Evolutionary conservation across 2,329 filamentous ascomycete species (phyloP).

Genomic region (Pezicula rhizophila): DNA sequence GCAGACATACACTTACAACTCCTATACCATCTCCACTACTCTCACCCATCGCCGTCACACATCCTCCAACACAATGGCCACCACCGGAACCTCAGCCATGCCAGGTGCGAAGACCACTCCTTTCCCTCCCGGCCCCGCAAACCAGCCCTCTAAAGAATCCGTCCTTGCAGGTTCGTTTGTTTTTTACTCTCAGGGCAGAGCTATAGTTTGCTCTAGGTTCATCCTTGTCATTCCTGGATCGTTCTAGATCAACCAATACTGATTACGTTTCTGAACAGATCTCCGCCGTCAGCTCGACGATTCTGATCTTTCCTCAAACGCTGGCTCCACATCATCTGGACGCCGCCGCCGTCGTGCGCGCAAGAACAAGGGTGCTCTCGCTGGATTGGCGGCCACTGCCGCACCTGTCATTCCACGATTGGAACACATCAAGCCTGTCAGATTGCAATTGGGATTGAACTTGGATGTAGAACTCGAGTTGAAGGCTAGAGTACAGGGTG

Average conservation of each 20-base stretch:
- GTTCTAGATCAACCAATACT: too few relatives aligned
- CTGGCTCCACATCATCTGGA: constrained; percentile 4
- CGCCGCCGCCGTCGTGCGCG: constrained; percentile 1
- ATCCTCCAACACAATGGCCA: background rate
- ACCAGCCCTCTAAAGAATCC: background rate
- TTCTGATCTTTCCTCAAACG: constrained; percentile 11
- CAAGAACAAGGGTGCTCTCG: constrained; percentile 1
- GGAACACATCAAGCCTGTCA: constrained; percentile 6
- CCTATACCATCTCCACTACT: background rate
- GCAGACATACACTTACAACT: background rate
- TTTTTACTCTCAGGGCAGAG: too few relatives aligned
- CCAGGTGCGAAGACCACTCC: background rate
- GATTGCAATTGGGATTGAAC: constrained; percentile 11
- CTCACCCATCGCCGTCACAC: background rate
- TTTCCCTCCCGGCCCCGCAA: background rate
- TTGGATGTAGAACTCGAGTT: constrained; percentile 12
- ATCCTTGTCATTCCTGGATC: too few relatives aligned
- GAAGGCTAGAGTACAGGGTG: constrained; percentile 11
- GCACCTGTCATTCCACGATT: constrained; percentile 2
- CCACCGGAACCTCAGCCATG: background rate
- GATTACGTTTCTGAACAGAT: background rate
- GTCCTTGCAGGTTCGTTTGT: too few relatives aligned
- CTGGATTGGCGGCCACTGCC: background rate
- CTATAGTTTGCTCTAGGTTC: too few relatives aligned
- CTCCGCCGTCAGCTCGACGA: constrained; percentile 5